Evolutionary conservation across 768 basidiomycete genomes (phyloP).

Genomic region (Strobilomyces dryophilus): DNA sequence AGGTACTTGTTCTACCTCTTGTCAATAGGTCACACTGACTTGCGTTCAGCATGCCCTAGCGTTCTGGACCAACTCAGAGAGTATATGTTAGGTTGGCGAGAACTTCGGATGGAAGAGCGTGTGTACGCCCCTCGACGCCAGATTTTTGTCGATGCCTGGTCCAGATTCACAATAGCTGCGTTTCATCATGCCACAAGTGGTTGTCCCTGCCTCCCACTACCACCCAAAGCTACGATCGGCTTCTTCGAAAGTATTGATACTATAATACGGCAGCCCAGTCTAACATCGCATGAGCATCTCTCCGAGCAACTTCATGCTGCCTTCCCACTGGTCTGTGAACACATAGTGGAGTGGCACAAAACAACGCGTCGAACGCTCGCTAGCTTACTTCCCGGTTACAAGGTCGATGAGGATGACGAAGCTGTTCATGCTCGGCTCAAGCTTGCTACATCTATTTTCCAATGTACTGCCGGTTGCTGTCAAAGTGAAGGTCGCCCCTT

Average conservation of each 20-base stretch:
- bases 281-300: slow-evolving; percentile 8
- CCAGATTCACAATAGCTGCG: slow-evolving; percentile 12
- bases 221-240: slow-evolving; percentile 26
- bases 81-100: slow-evolving; percentile 30
- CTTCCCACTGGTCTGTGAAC: slow-evolving; percentile 14
- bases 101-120: slow-evolving; percentile 28
- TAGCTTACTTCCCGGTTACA: slow-evolving; percentile 23
- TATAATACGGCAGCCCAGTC: slow-evolving; percentile 21
- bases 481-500: slow-evolving; percentile 12
- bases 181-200: slow-evolving; percentile 13
- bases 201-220: slow-evolving; percentile 23
- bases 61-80: slow-evolving; percentile 20
- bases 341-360: slow-evolving; percentile 27
- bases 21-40: slow-evolving; percentile 5
- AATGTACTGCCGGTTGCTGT: slow-evolving; percentile 17
- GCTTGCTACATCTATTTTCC: slow-evolving; percentile 28
- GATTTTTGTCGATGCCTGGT: slow-evolving; percentile 25
- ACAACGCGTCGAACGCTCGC: slow-evolving; percentile 24
- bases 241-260: slow-evolving; percentile 18
- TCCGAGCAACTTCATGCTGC: slow-evolving; percentile 13
- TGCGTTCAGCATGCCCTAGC: slow-evolving; percentile 11
- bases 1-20: slow-evolving; percentile 9
- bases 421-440: slow-evolving; percentile 18
- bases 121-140: slow-evolving; percentile 25
- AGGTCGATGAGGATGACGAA: slow-evolving; percentile 14